Conservation (phyloP, 78 protist species). For the Dictyostelium citrinum region DNA sequence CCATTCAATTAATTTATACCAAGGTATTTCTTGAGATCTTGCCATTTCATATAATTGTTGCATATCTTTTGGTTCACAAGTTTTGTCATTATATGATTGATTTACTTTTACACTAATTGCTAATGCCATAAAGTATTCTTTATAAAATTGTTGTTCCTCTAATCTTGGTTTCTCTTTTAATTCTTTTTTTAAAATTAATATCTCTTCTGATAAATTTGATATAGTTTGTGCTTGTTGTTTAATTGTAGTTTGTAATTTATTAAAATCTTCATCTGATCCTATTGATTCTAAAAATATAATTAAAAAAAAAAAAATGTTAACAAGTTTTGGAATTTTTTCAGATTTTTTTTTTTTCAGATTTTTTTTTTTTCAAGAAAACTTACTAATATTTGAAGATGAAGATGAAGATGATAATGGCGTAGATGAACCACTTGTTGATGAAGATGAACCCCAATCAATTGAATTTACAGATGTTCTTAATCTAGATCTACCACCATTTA, state of each 20-base stretch:
- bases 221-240: conserved; percentile 37
- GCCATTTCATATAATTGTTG: conserved; percentile 43
- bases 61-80: conserved; percentile 31
- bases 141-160: conserved; percentile 53
- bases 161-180: conserved; percentile 8
- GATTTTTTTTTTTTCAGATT: too few species aligned
- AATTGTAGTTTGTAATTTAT: conserved; percentile 3
- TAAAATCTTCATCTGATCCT: conserved; percentile 1
- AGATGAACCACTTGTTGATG: neutral
- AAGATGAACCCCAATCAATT: conserved; percentile 48
- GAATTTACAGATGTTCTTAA: conserved; percentile 34
- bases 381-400: neutral
- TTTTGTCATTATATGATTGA: conserved; percentile 23
- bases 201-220: conserved; percentile 10
- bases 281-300: neutral
- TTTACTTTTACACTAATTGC: conserved; percentile 42
- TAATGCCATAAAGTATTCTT: conserved; percentile 50
- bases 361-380: neutral
- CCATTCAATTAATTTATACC: conserved; percentile 60
- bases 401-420: neutral
- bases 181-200: neutral
- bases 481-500: conserved; percentile 14
- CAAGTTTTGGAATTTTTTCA: neutral
- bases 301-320: neutral
- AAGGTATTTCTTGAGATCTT: conserved; percentile 17